phyloP scores from a whole-genome alignment of 352 stramenopile species.

The Pythium chondricola region DNA sequence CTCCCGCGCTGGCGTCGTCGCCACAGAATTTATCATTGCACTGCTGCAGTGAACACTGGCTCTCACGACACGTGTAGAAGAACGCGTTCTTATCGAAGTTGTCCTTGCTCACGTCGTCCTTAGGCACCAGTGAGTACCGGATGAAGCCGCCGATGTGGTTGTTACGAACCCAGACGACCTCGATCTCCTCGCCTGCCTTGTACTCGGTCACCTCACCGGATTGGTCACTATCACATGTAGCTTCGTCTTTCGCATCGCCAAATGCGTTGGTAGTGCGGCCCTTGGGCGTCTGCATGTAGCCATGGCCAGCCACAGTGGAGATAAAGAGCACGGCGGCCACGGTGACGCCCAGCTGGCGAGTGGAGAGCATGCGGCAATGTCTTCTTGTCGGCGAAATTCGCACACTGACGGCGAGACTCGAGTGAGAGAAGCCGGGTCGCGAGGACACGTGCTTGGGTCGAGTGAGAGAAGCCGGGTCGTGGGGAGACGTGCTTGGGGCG shows the following conservation, averaged over 20 bases:
- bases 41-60: constrained; percentile 31
- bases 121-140: constrained; percentile 33
- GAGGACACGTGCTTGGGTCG: too few relatives aligned
- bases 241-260: constrained; percentile 25
- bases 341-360: too few relatives aligned
- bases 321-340: not conserved
- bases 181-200: constrained; percentile 33
- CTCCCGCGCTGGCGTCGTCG: constrained; percentile 25
- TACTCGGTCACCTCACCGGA: constrained; percentile 28
- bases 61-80: constrained; percentile 53
- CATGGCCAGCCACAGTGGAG: constrained; percentile 22
- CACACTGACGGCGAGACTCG: too few relatives aligned
- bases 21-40: constrained; percentile 34
- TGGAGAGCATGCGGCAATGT: too few relatives aligned
- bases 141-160: constrained; percentile 60
- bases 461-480: too few relatives aligned
- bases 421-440: too few relatives aligned
- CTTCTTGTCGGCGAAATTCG: too few relatives aligned
- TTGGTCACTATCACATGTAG: constrained; percentile 27
- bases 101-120: constrained; percentile 22
- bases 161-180: constrained; percentile 46
- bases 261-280: constrained; percentile 30
- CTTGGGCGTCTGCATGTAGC: constrained; percentile 37
- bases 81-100: constrained; percentile 47
- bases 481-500: too few relatives aligned